Evolutionary conservation across 371 early-diverging fungal genomes (phyloP).

Genomic region (Syncephalastrum contaminatum): DNA sequence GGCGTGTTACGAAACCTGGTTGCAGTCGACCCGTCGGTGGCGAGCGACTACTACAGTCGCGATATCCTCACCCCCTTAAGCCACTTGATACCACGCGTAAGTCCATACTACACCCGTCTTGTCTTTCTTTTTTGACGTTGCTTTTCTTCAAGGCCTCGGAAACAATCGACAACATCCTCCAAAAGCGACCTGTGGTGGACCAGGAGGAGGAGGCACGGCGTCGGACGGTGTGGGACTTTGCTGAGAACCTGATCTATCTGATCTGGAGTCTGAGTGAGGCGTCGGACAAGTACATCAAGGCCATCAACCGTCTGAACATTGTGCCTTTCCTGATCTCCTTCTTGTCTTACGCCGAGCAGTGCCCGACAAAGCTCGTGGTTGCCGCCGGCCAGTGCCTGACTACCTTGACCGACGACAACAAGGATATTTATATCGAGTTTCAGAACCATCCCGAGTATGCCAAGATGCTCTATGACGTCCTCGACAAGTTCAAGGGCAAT

Average conservation of each 20-base stretch:
- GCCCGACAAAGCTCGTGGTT: slow-evolving; percentile 63
- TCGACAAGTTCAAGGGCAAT: slow-evolving; percentile 38
- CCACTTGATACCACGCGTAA: slow-evolving; percentile 47
- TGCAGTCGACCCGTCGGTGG: slow-evolving; percentile 59
- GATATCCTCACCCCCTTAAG: slow-evolving; percentile 64
- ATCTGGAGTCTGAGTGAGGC: slow-evolving; percentile 72
- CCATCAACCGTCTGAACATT: slow-evolving; percentile 64
- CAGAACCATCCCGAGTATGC: slow-evolving; percentile 59
- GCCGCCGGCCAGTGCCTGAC: slow-evolving; percentile 82
- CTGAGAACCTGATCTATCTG: slow-evolving; percentile 73
- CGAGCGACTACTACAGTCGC: slow-evolving; percentile 65
- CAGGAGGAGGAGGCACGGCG: slow-evolving; percentile 54
- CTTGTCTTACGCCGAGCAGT: slow-evolving; percentile 58
- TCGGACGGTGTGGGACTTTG: slow-evolving; percentile 65
- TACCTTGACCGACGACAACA: slow-evolving; percentile 82
- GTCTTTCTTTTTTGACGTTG: background rate
- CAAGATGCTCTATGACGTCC: slow-evolving; percentile 47
- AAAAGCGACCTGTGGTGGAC: slow-evolving; percentile 41
- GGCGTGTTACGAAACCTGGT: slow-evolving; percentile 77
- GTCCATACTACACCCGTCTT: background rate
- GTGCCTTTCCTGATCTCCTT: slow-evolving; percentile 70
- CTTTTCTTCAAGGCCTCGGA: slow-evolving; percentile 24
- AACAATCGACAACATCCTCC: slow-evolving; percentile 50
- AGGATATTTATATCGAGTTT: slow-evolving; percentile 58
- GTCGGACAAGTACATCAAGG: slow-evolving; percentile 62